Conservation (phyloP, 768 basidiomycete species). For the Cyclocybe cylindracea region DNA sequence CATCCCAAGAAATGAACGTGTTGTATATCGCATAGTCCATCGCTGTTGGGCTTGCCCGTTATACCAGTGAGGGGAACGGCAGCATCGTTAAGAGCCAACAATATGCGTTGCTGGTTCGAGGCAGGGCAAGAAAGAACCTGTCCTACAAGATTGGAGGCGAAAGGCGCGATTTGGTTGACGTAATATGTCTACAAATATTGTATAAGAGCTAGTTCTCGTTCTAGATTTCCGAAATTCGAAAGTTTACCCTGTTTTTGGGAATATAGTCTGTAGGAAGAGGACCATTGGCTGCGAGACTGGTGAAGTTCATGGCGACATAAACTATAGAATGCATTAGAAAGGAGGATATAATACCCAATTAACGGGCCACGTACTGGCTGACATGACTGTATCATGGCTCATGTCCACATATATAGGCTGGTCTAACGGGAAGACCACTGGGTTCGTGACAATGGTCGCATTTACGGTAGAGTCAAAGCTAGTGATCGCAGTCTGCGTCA, state of each 20-base stretch:
- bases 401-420: constrained; percentile 72
- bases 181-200: constrained; percentile 26
- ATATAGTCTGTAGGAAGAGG: constrained; percentile 67
- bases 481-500: constrained; percentile 62
- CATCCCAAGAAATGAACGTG: constrained; percentile 59
- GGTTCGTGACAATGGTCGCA: constrained; percentile 57
- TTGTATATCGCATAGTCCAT: constrained; percentile 65
- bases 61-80: constrained; percentile 69
- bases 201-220: too few relatives aligned
- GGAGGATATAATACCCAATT: background rate
- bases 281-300: constrained; percentile 58
- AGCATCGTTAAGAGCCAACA: constrained; percentile 75
- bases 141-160: constrained; percentile 37
- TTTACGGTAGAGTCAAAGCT: constrained; percentile 64
- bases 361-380: constrained; percentile 46
- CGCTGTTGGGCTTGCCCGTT: constrained; percentile 51
- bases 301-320: constrained; percentile 72
- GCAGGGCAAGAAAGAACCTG: constrained; percentile 48
- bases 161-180: constrained; percentile 33
- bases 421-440: constrained; percentile 53
- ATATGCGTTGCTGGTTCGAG: constrained; percentile 42
- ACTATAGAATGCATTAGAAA: constrained; percentile 36
- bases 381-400: constrained; percentile 71
- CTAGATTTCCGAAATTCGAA: constrained; percentile 27
- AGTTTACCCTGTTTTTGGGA: constrained; percentile 49